Evolutionary conservation across 768 basidiomycete genomes (phyloP).

Genomic region (Boletus eberwhitei): DNA sequence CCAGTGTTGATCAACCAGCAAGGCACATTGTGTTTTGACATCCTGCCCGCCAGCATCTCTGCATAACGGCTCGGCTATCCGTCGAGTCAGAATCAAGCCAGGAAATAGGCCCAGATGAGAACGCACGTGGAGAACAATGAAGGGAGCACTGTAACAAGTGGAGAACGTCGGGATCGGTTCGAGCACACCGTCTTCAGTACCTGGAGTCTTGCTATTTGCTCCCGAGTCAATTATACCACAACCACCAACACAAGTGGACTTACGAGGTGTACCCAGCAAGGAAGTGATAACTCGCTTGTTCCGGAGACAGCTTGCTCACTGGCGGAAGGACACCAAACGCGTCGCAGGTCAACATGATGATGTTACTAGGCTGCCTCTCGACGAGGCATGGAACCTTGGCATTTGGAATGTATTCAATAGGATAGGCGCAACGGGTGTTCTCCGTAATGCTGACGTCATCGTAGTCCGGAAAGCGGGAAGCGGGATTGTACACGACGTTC

Average conservation of each 20-base stretch:
- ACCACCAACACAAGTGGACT: slow-evolving; percentile 25
- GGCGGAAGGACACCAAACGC: slow-evolving; percentile 98
- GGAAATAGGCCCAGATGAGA: not conserved
- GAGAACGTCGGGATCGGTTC: slow-evolving; percentile 99
- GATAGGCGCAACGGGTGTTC: slow-evolving; percentile 99
- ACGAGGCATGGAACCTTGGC: slow-evolving; percentile 92
- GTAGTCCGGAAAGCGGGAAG: slow-evolving; percentile 83
- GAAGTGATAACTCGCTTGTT: slow-evolving; percentile 98
- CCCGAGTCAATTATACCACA: slow-evolving; percentile 18
- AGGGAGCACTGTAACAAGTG: slow-evolving; percentile 98
- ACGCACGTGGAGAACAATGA: slow-evolving; percentile 92
- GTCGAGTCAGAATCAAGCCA: not conserved
- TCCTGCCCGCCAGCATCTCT: slow-evolving; percentile 92
- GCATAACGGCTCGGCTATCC: slow-evolving; percentile 89
- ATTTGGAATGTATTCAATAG: slow-evolving; percentile 95
- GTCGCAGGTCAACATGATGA: slow-evolving; percentile 97
- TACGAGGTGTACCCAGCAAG: slow-evolving; percentile 93
- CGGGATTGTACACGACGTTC: slow-evolving; percentile 95
- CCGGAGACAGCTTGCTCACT: slow-evolving; percentile 85
- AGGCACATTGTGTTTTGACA: slow-evolving; percentile 83
- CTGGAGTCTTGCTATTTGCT: slow-evolving; percentile 81
- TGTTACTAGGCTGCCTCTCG: slow-evolving; percentile 85
- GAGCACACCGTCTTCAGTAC: slow-evolving; percentile 95
- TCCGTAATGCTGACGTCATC: slow-evolving; percentile 97
- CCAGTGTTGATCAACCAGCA: slow-evolving; percentile 99